Evolutionary conservation across 805 yeast species (phyloP).

Genomic region (Candida silvicultrix): DNA sequence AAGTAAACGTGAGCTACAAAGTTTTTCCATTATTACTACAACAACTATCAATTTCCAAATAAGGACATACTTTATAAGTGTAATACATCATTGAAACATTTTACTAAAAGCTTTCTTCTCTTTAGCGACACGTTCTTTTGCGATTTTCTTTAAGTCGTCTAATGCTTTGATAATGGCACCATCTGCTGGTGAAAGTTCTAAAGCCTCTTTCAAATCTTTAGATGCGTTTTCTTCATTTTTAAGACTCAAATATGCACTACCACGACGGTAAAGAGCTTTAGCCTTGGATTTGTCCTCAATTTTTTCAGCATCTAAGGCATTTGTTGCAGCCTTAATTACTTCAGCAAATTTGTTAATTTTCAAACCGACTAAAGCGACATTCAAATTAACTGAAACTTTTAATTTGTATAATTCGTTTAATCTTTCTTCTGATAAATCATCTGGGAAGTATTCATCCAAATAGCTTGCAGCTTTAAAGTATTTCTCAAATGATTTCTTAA

Average conservation of each 20-base stretch:
- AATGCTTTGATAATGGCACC: constrained; percentile 64
- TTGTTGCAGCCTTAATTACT: constrained; percentile 53
- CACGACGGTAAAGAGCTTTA: constrained; percentile 85
- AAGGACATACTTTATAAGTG: not conserved
- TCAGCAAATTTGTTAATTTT: constrained; percentile 51
- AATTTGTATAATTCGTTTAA: constrained; percentile 42
- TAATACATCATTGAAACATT: constrained; percentile 38
- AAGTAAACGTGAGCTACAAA: too few species aligned
- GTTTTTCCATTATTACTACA: not conserved
- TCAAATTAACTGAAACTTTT: constrained; percentile 60
- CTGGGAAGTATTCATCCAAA: constrained; percentile 69
- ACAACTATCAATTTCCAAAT: not conserved
- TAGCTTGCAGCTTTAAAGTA: constrained; percentile 69
- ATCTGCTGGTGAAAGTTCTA: constrained; percentile 60
- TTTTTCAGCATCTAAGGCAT: constrained; percentile 55
- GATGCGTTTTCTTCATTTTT: constrained; percentile 71
- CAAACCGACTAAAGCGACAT: constrained; percentile 68
- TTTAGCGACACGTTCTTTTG: constrained; percentile 52
- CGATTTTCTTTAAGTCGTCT: constrained; percentile 45
- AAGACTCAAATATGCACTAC: constrained; percentile 56
- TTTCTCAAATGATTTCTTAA: constrained; percentile 52
- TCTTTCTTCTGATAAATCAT: constrained; percentile 52
- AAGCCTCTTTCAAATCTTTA: constrained; percentile 59
- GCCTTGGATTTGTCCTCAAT: constrained; percentile 62
- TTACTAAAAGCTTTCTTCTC: constrained; percentile 72